A percentile compares a stretch with the other conserved stretches of the same genome.
Evolutionary conservation across 176 grass and related monocot species (phyloP).

Genomic region (Eragrostis curvula): DNA sequence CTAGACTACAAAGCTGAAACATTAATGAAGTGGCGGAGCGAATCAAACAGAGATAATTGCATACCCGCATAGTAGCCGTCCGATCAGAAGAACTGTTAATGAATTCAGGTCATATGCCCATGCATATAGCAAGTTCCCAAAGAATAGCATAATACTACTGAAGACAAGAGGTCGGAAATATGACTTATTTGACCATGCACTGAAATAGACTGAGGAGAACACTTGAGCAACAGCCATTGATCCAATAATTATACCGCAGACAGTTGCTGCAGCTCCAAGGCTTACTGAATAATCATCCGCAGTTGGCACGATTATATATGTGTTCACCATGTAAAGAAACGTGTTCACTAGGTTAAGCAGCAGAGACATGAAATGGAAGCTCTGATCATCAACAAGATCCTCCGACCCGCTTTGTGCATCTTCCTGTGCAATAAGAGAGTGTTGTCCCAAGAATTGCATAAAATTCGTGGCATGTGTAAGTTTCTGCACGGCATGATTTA

Average conservation of each 20-base stretch:
- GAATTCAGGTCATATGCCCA: conserved; percentile 83
- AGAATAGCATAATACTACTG: conserved; percentile 76
- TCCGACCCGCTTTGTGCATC: conserved; percentile 55
- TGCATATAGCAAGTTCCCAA: conserved; percentile 80
- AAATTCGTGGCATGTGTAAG: conserved; percentile 73
- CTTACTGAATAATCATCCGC: conserved; percentile 84
- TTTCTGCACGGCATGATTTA: conserved; percentile 69
- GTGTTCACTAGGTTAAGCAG: conserved; percentile 81
- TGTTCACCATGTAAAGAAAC: conserved; percentile 96
- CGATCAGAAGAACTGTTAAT: conserved; percentile 64
- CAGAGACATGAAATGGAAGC: conserved; percentile 79
- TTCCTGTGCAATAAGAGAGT: conserved; percentile 73
- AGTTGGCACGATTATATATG: conserved; percentile 87
- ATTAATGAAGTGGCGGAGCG: neutral
- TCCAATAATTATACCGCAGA: conserved; percentile 86
- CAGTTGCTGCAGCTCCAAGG: conserved; percentile 79
- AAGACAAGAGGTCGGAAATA: conserved; percentile 85
- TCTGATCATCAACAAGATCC: conserved; percentile 63
- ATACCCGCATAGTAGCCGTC: conserved; percentile 78
- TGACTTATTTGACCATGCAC: conserved; percentile 85
- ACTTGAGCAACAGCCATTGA: conserved; percentile 92
- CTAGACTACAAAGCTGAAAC: conserved; percentile 4
- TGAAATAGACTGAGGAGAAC: conserved; percentile 90
- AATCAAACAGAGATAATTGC: conserved; percentile 22
- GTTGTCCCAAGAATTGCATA: conserved; percentile 81